Base-by-base conservation (phyloP, 1,284 basidiomycete species). In the Apiotrichum akiyoshidainum region DNA sequence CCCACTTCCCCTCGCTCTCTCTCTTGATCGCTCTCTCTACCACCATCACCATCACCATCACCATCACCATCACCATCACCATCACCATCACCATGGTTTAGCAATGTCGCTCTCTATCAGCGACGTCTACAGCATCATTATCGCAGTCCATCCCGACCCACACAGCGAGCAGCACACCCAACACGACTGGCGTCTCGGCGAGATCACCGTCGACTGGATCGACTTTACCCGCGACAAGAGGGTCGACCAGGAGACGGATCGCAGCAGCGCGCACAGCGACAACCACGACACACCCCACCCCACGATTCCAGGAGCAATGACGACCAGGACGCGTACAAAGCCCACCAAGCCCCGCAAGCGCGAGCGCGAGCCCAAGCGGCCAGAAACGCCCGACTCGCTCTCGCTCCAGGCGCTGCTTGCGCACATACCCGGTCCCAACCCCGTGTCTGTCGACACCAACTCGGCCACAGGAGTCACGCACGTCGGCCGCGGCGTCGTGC, bases 401-500 rank as follows among this genome's bases (percentile, higher is more conserved):
- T 74, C 73, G 1, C 67, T 74, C 11, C 75, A 77, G 54, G 71
- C 75, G 3, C 64, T 77, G 3, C 64, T 77, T 0, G 75, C 65
- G n/a, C 75, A 75, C 60, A 69, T 71, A n/a, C 70, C 74, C 7
- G 70, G 69, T 1, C 73, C 73, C 5, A 70, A 68, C 37, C 73
- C 73, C 0, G 47, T 49, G 19, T 8, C 40, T 11, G 62, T 74
- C 11, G 72, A 68, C 21, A 63, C 71, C 5, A 69, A 66, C 17
- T 59, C 63, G 6, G 69, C 75, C 1, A 64, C 68, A 31, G 75
- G 75, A 11, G 57, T 69, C 12, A 73, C 77, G 1, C 68, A 72
- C 14, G 67, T 80, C 19, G 77, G 78, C 14, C 72, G 72, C 39
- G 80, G 80, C 0, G 74, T 78, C 2, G 69, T 81, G 3, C 80